Evolutionary conservation across 192 early-diverging fungal genomes (phyloP).

Genomic region (Dissophora ornata): DNA sequence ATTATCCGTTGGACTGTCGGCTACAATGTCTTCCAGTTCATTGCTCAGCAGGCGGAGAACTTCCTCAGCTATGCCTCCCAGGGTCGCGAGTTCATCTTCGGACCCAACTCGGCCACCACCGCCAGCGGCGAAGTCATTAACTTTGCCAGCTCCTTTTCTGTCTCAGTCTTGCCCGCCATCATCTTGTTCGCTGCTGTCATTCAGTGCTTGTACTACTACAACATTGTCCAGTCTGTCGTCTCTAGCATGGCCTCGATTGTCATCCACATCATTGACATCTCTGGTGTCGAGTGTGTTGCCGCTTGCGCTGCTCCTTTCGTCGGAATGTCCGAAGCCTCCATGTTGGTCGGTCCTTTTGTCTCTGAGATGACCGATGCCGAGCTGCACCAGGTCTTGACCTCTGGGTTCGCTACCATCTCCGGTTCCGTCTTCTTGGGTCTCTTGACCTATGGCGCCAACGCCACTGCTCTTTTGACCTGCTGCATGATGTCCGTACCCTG

Average conservation of each 20-base stretch:
- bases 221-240: conserved; percentile 87
- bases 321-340: conserved; percentile 83
- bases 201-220: conserved; percentile 85
- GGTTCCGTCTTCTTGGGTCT: conserved; percentile 86
- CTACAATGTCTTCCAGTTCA: conserved; percentile 76
- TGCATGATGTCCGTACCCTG: conserved; percentile 94
- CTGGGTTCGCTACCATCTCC: conserved; percentile 91
- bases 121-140: conserved; percentile 19
- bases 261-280: conserved; percentile 76
- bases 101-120: conserved; percentile 56
- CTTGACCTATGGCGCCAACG: conserved; percentile 73
- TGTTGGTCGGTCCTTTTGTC: conserved; percentile 85
- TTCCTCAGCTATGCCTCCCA: conserved; percentile 73
- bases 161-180: conserved; percentile 82
- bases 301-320: conserved; percentile 89
- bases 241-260: conserved; percentile 72
- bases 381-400: conserved; percentile 88
- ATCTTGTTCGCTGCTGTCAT: conserved; percentile 91
- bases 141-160: conserved; percentile 63
- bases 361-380: conserved; percentile 87
- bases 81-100: conserved; percentile 81
- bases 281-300: conserved; percentile 87
- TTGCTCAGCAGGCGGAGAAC: conserved; percentile 62
- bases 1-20: conserved; percentile 80
- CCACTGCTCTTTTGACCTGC: conserved; percentile 78